phyloP scores from a whole-genome alignment of 2,329 filamentous ascomycete species.

The Orbilia oligospora region DNA sequence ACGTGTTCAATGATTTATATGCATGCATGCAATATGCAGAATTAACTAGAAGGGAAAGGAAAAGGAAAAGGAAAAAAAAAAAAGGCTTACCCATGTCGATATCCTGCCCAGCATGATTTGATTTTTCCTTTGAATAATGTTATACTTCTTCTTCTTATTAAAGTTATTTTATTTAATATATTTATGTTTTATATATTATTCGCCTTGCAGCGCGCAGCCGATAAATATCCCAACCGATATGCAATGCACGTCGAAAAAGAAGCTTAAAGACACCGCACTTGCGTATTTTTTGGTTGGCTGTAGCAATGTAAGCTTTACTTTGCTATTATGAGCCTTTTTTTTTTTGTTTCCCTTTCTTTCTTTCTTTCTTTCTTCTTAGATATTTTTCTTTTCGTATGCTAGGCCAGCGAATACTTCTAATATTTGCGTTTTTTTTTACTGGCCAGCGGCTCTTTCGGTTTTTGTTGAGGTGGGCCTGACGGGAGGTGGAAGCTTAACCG shows the following conservation, averaged over 20 bases:
- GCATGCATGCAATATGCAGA: not conserved
- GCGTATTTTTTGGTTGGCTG: not conserved
- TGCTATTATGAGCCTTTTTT: not conserved
- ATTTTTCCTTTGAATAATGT: not conserved
- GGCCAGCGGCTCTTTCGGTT: not conserved
- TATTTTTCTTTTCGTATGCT: not conserved
- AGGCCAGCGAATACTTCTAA: slow-evolving; percentile 13
- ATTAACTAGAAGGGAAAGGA: not conserved
- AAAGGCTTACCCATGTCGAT: slow-evolving; percentile 58
- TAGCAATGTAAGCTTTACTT: not conserved
- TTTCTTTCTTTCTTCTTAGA: not conserved
- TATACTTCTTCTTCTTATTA: no score
- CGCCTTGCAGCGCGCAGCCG: slow-evolving; percentile 3
- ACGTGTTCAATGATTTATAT: slow-evolving; percentile 23
- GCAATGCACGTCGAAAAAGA: slow-evolving; percentile 30
- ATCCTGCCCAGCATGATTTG: slow-evolving; percentile 52
- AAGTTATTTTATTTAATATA: no score
- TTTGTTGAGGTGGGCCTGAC: slow-evolving; percentile 22
- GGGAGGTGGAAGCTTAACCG: slow-evolving; percentile 9
- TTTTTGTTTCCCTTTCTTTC: not conserved
- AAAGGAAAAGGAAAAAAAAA: no score
- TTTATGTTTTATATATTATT: slow-evolving; percentile 26
- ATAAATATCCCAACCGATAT: slow-evolving; percentile 17
- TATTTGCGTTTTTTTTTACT: not conserved
- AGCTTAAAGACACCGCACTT: slow-evolving; percentile 3